Conservation (phyloP, 495 filamentous ascomycete species). For the Neurospora sp. region DNA sequence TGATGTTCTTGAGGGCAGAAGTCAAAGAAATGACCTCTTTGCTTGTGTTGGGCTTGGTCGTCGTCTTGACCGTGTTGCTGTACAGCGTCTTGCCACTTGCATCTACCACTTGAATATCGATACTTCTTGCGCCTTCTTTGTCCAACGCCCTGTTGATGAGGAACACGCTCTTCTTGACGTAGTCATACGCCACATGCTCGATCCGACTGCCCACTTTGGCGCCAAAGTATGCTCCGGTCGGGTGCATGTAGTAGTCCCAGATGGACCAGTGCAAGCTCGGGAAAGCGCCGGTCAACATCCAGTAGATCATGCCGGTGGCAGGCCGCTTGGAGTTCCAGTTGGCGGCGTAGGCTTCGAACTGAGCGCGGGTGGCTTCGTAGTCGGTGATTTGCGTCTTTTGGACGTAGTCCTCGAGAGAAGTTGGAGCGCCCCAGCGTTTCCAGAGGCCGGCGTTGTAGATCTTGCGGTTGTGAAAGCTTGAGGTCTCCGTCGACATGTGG, state of each 20-base stretch:
- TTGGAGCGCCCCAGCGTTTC: slow-evolving; percentile 42
- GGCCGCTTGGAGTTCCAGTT: slow-evolving; percentile 40
- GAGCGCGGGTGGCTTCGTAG: slow-evolving; percentile 50
- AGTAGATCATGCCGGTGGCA: slow-evolving; percentile 54
- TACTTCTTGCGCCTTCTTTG: slow-evolving; percentile 27
- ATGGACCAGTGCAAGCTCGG: slow-evolving; percentile 57
- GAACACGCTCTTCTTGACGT: slow-evolving; percentile 32
- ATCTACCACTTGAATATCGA: slow-evolving; percentile 41
- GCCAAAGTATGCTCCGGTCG: slow-evolving; percentile 50
- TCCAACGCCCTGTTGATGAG: slow-evolving; percentile 47
- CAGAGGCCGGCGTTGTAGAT: slow-evolving; percentile 48
- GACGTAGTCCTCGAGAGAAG: slow-evolving; percentile 42
- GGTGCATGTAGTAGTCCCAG: slow-evolving; percentile 53
- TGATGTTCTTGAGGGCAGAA: slow-evolving; percentile 21
- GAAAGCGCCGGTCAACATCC: slow-evolving; percentile 61
- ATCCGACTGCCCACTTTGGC: slow-evolving; percentile 39
- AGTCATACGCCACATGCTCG: slow-evolving; percentile 51
- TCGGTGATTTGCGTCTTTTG: slow-evolving; percentile 44
- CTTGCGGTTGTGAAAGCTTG: slow-evolving; percentile 41
- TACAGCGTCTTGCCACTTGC: slow-evolving; percentile 32
- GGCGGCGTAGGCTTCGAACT: slow-evolving; percentile 48
- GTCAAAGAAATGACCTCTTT: slow-evolving; percentile 20
- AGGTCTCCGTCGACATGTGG: slow-evolving; percentile 47
- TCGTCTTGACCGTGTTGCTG: slow-evolving; percentile 11
- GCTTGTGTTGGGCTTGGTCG: slow-evolving; percentile 30